phyloP scores from a whole-genome alignment of 805 yeast species.

The Candida germanica region DNA sequence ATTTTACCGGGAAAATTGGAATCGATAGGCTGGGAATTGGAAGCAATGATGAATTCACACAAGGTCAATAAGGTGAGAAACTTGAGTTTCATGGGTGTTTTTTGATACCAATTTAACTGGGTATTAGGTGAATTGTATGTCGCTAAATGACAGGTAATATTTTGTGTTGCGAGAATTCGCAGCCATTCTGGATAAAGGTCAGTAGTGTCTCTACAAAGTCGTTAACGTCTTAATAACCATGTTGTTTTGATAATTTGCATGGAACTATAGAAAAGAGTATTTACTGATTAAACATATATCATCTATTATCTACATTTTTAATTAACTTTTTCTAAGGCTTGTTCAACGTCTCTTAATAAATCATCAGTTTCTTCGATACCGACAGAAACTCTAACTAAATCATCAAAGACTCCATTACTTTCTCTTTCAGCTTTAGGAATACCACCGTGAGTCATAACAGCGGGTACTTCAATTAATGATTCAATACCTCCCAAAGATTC shows the following conservation, averaged over 20 bases:
- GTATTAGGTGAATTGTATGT: too few species aligned
- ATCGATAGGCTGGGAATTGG: not conserved
- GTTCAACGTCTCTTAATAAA: slow-evolving; percentile 64
- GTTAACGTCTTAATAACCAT: too few species aligned
- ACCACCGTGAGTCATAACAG: slow-evolving; percentile 90
- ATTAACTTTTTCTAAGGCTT: slow-evolving; percentile 50
- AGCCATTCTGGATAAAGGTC: too few species aligned
- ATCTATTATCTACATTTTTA: too few species aligned
- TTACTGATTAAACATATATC: too few species aligned
- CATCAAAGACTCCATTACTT: slow-evolving; percentile 76
- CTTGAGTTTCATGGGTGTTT: too few species aligned
- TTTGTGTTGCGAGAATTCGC: too few species aligned
- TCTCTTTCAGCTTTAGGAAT: slow-evolving; percentile 77
- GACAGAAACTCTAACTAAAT: slow-evolving; percentile 76
- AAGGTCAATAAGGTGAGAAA: not conserved
- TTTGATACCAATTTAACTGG: too few species aligned
- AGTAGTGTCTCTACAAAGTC: too few species aligned
- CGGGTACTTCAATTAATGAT: slow-evolving; percentile 82
- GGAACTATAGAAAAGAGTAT: too few species aligned
- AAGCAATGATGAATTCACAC: not conserved
- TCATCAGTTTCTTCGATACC: slow-evolving; percentile 87
- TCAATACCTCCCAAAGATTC: slow-evolving; percentile 92
- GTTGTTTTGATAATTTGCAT: too few species aligned
- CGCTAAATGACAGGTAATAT: too few species aligned
- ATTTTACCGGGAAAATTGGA: not conserved